Percentiles rank a stretch among this genome's conserved stretches.
phyloP scores from a whole-genome alignment of 1,284 basidiomycete genomes.

The Bjerkandera adusta region DNA sequence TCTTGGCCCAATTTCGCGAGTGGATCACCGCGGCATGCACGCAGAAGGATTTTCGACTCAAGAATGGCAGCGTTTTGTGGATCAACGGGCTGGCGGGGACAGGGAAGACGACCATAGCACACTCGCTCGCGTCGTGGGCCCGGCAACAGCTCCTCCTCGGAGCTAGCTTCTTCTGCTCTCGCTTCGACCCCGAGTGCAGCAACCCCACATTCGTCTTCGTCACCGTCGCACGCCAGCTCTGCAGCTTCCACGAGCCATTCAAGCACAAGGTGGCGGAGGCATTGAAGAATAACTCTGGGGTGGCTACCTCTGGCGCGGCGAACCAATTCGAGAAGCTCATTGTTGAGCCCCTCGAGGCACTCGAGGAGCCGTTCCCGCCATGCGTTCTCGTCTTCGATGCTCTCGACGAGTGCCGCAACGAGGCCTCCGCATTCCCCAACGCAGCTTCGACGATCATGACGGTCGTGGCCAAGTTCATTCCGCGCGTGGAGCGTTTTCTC shows the following conservation, averaged over 20 bases:
- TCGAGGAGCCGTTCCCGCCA: too few species aligned
- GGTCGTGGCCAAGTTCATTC: constrained; percentile 7
- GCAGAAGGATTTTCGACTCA: too few species aligned
- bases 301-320: constrained; percentile 5
- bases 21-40: too few species aligned
- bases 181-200: constrained; percentile 20
- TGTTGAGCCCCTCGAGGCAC: constrained; percentile 21
- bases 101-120: constrained; percentile 15
- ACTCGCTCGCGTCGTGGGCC: constrained; percentile 12
- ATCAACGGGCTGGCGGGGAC: constrained; percentile 14
- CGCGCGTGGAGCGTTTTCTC: not conserved
- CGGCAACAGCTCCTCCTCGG: constrained; percentile 18
- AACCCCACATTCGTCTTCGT: constrained; percentile 22
- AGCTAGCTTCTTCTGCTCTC: constrained; percentile 33
- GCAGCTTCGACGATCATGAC: constrained; percentile 18
- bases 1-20: too few species aligned
- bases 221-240: constrained; percentile 27
- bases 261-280: too few species aligned
- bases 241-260: constrained; percentile 16
- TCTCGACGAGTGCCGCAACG: constrained; percentile 27
- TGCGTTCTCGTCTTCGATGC: constrained; percentile 27
- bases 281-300: constrained; percentile 15
- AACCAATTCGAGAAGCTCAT: constrained; percentile 23
- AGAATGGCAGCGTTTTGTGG: too few species aligned
- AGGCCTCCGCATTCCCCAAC: too few species aligned